phyloP scores from a whole-genome alignment of 257 asterid species.

The Striga asiatica region DNA sequence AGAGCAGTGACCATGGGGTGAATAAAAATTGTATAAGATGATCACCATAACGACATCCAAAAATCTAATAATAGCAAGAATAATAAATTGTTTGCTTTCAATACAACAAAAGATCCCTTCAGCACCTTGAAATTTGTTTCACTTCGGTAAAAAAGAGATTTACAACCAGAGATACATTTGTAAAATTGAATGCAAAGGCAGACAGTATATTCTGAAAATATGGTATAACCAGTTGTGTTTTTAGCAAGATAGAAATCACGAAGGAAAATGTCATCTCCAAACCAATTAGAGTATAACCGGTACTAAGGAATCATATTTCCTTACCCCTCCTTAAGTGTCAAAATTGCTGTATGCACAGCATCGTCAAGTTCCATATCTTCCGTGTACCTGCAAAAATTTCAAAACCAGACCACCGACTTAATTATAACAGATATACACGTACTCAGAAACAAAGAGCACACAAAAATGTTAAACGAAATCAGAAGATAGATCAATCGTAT shows the following conservation, averaged over 20 bases:
- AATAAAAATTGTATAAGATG: no score
- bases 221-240: neutral
- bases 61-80: no score
- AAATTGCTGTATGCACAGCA: conserved; percentile 95
- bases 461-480: neutral
- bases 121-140: no score
- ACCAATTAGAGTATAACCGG: neutral
- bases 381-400: conserved; percentile 56
- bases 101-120: no score
- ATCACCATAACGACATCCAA: no score
- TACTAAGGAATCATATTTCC: conserved; percentile 10
- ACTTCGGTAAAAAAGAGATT: no score
- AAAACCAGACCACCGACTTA: neutral
- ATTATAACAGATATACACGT: neutral
- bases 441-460: neutral
- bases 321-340: conserved; percentile 98
- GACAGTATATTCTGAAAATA: neutral
- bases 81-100: no score
- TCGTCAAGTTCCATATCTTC: conserved; percentile 99
- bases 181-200: no score
- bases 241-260: neutral
- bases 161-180: no score
- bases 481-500: neutral
- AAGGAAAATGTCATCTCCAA: neutral
- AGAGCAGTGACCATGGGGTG: no score